These are phyloP conservation scores for Rosa persica DNA, from an alignment of 306 rosid species.

Conservation along the genomic window DNA sequence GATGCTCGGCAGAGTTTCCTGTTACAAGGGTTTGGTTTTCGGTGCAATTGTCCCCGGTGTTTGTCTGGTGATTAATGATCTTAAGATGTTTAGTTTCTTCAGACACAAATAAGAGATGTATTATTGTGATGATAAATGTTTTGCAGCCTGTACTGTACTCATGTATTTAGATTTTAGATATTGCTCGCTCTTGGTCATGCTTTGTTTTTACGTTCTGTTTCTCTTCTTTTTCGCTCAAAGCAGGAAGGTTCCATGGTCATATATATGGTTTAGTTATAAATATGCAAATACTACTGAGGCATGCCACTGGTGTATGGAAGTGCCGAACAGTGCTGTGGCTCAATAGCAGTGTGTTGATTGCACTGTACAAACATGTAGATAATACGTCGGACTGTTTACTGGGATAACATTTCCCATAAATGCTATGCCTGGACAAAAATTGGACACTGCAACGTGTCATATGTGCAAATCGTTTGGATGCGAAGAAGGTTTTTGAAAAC, in stretches of 20 bases:
- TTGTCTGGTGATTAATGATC: constrained; percentile 50
- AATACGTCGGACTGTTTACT: neutral
- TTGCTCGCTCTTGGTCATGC: neutral
- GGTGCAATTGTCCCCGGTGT: constrained; percentile 71
- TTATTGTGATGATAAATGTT: neutral
- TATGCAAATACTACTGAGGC: neutral
- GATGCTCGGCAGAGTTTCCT: constrained; percentile 65
- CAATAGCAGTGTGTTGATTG: neutral
- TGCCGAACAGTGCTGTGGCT: neutral
- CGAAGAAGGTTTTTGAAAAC: neutral
- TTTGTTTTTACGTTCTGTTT: neutral
- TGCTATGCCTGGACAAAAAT: neutral
- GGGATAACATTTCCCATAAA: neutral
- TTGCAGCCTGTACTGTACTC: neutral
- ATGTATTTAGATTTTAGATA: neutral
- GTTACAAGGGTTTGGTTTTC: constrained; percentile 75
- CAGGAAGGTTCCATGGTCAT: neutral
- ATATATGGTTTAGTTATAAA: neutral
- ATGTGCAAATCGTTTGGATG: neutral
- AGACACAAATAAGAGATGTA: neutral
- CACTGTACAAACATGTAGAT: neutral
- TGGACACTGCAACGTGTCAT: neutral
- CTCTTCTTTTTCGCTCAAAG: neutral
- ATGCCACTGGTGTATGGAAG: neutral
- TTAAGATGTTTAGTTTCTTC: neutral